phyloP scores from a whole-genome alignment of 768 basidiomycete species.

The Pisolithus marmoratus region DNA sequence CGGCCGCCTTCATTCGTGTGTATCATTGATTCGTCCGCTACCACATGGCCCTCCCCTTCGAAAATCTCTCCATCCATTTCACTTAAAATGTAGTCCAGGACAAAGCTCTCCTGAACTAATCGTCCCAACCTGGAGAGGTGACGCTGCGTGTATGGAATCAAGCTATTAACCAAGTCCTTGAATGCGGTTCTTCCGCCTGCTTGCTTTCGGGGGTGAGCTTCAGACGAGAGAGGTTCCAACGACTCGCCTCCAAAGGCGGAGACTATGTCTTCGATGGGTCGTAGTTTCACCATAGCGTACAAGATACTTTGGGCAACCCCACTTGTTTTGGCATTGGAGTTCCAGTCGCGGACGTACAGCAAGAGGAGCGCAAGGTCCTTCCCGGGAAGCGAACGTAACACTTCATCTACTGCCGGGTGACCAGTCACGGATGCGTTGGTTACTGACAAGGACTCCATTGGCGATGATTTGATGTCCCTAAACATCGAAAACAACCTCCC shows the following conservation, averaged over 20 bases:
- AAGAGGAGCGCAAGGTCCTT: slow-evolving; percentile 78
- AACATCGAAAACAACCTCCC: slow-evolving; percentile 81
- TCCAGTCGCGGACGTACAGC: slow-evolving; percentile 86
- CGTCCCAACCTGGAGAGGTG: slow-evolving; percentile 83
- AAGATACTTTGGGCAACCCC: slow-evolving; percentile 80
- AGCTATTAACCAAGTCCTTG: slow-evolving; percentile 74
- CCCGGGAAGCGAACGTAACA: slow-evolving; percentile 65
- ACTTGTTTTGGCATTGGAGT: slow-evolving; percentile 87
- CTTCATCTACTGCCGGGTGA: slow-evolving; percentile 67
- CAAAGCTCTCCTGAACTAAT: slow-evolving; percentile 91
- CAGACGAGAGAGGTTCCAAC: slow-evolving; percentile 9
- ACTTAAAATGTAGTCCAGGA: slow-evolving; percentile 82
- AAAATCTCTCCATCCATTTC: slow-evolving; percentile 86
- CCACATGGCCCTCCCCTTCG: slow-evolving; percentile 37
- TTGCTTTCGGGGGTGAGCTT: slow-evolving; percentile 26
- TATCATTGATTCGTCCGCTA: slow-evolving; percentile 33
- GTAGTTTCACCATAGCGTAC: slow-evolving; percentile 73
- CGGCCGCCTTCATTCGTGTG: not conserved
- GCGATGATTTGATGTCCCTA: slow-evolving; percentile 45
- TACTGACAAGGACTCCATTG: slow-evolving; percentile 11
- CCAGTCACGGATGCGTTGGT: slow-evolving; percentile 53
- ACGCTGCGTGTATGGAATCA: slow-evolving; percentile 93
- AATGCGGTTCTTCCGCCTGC: slow-evolving; percentile 32
- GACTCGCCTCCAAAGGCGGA: slow-evolving; percentile 45
- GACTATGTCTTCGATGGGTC: slow-evolving; percentile 68